phyloP scores from a whole-genome alignment of 495 filamentous ascomycete genomes.

The Podospora sp. region DNA sequence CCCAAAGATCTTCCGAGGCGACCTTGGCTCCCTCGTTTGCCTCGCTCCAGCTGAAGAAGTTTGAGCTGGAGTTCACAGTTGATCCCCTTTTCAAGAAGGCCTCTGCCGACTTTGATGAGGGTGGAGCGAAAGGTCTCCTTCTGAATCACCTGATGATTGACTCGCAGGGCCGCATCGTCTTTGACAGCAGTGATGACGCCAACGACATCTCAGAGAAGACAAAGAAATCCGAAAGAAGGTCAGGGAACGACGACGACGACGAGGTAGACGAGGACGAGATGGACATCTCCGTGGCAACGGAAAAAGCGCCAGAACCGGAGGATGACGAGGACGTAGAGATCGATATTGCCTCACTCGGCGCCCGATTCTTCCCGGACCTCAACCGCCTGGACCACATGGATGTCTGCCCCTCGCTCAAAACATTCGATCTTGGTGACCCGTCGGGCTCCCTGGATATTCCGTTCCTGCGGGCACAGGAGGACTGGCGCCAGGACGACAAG shows the following conservation, averaged over 20 bases:
- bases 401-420: slow-evolving; percentile 93
- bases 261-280: slow-evolving; percentile 56
- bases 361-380: slow-evolving; percentile 87
- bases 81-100: slow-evolving; percentile 99
- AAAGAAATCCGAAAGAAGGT: slow-evolving; percentile 43
- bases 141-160: slow-evolving; percentile 96
- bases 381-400: slow-evolving; percentile 77
- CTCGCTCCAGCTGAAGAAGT: slow-evolving; percentile 90
- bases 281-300: slow-evolving; percentile 35
- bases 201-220: slow-evolving; percentile 53
- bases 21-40: slow-evolving; percentile 88
- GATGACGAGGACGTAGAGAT: slow-evolving; percentile 65
- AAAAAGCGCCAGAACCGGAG: slow-evolving; percentile 43
- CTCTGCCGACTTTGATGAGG: slow-evolving; percentile 97
- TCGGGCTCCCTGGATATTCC: slow-evolving; percentile 86
- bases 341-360: slow-evolving; percentile 71
- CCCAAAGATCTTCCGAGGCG: slow-evolving; percentile 82
- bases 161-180: slow-evolving; percentile 86
- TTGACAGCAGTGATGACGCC: slow-evolving; percentile 94
- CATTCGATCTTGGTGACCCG: slow-evolving; percentile 83
- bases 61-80: slow-evolving; percentile 95
- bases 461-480: slow-evolving; percentile 86
- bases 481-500: slow-evolving; percentile 70
- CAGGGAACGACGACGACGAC: slow-evolving; percentile 43
- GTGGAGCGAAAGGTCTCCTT: slow-evolving; percentile 92